Percentiles rank a stretch among this genome's conserved stretches.
Evolutionary conservation across 306 rosid genomes (phyloP).

Genomic region (Cicer judaicum): DNA sequence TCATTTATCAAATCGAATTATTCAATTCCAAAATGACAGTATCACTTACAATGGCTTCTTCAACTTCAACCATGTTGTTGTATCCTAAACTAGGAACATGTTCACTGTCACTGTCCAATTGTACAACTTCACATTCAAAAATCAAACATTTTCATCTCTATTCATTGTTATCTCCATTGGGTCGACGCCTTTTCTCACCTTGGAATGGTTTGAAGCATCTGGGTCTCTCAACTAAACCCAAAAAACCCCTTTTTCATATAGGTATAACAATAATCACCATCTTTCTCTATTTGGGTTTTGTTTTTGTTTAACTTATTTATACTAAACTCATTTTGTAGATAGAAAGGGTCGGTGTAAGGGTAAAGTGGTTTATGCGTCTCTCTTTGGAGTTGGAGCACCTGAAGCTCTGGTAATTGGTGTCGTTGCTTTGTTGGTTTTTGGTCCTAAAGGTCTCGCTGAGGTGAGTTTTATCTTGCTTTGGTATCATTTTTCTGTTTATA

Average conservation of each 20-base stretch:
- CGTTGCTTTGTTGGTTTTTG: constrained; percentile 96
- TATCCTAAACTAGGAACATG: constrained; percentile 51
- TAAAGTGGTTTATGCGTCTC: constrained; percentile 81
- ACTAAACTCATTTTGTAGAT: constrained; percentile 51
- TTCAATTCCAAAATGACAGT: constrained; percentile 38
- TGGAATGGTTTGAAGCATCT: constrained; percentile 86
- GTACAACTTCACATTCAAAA: constrained; percentile 40
- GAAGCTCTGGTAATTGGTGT: constrained; percentile 99
- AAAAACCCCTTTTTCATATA: constrained; percentile 49
- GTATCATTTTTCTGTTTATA: constrained; percentile 3
- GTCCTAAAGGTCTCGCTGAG: constrained; percentile 99
- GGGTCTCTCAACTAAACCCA: constrained; percentile 63
- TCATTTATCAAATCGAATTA: constrained; percentile 1
- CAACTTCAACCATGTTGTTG: constrained; percentile 45
- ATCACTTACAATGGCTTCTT: constrained; percentile 68
- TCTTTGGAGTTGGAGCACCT: constrained; percentile 99
- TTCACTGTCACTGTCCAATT: constrained; percentile 42
- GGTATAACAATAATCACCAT: constrained; percentile 44
- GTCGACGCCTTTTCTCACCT: constrained; percentile 62
- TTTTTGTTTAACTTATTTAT: constrained; percentile 17
- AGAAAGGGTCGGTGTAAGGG: constrained; percentile 67
- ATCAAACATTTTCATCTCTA: constrained; percentile 49
- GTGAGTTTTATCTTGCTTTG: constrained; percentile 53
- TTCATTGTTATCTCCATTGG: constrained; percentile 56
- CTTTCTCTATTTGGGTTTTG: constrained; percentile 14